Evolutionary conservation across 495 filamentous ascomycete genomes (phyloP).

Genomic region (Venustampulla echinocandica): DNA sequence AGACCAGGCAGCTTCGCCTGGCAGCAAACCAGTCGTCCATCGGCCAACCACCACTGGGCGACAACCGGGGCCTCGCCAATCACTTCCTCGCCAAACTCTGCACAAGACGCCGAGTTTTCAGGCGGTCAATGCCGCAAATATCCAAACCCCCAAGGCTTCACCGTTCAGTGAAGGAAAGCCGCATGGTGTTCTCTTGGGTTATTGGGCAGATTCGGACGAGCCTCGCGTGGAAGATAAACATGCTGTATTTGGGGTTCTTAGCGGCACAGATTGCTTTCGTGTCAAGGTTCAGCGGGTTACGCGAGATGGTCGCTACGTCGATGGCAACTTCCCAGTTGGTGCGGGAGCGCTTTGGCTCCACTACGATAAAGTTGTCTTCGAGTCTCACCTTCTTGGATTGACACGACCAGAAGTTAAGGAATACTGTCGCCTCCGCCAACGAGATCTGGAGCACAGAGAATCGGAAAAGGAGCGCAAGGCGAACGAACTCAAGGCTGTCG

Average conservation of each 20-base stretch:
- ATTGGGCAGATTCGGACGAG: conserved; percentile 39
- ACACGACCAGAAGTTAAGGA: conserved; percentile 43
- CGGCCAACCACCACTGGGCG: conserved; percentile 1
- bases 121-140: conserved; percentile 15
- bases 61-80: conserved; percentile 1
- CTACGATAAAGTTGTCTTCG: conserved; percentile 44
- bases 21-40: conserved; percentile 14
- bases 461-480: conserved; percentile 30
- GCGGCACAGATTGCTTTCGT: conserved; percentile 44
- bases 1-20: conserved; percentile 10
- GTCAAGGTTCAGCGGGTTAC: conserved; percentile 43
- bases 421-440: conserved; percentile 42
- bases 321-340: conserved; percentile 42
- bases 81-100: conserved; percentile 23
- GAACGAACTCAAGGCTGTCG: conserved; percentile 40
- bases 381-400: conserved; percentile 35
- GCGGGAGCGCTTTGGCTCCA: conserved; percentile 45
- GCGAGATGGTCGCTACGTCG: conserved; percentile 36
- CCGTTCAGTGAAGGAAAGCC: conserved; percentile 30
- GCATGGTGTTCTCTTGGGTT: conserved; percentile 39
- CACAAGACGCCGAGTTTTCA: conserved; percentile 16
- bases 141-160: conserved; percentile 18
- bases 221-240: conserved; percentile 33
- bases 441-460: conserved; percentile 36
- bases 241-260: conserved; percentile 43